phyloP scores from a whole-genome alignment of 352 stramenopile genomes.

The Thraustochytrium aureum region DNA sequence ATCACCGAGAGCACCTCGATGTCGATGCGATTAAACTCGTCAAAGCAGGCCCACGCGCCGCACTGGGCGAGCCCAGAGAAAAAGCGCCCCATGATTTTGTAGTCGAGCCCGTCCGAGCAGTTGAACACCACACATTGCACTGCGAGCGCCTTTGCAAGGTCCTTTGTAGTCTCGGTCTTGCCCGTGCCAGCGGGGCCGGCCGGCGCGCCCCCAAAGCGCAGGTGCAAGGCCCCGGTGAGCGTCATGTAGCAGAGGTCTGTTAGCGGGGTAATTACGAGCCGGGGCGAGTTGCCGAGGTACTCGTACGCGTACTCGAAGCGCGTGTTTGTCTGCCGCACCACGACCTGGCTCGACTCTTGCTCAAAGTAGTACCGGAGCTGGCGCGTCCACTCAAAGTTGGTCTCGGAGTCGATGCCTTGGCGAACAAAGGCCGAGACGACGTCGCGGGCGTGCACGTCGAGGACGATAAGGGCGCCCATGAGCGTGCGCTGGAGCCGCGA shows the following conservation, averaged over 20 bases:
- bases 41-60: constrained; percentile 92
- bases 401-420: constrained; percentile 77
- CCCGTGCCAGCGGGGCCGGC: constrained; percentile 87
- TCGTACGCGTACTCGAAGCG: constrained; percentile 86
- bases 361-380: constrained; percentile 93
- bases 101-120: constrained; percentile 91
- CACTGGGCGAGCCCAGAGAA: constrained; percentile 89
- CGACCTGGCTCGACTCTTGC: constrained; percentile 80
- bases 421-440: constrained; percentile 85
- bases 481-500: constrained; percentile 65
- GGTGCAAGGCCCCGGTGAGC: constrained; percentile 86
- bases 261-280: constrained; percentile 93
- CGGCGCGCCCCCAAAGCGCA: constrained; percentile 83
- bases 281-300: constrained; percentile 93
- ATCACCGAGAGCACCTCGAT: constrained; percentile 94
- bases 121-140: constrained; percentile 95
- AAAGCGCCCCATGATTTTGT: constrained; percentile 95
- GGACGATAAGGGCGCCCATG: constrained; percentile 85
- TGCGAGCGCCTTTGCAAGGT: constrained; percentile 88
- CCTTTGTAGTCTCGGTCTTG: constrained; percentile 90
- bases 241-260: constrained; percentile 97
- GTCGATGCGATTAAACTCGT: constrained; percentile 96
- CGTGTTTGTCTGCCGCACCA: constrained; percentile 61
- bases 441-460: constrained; percentile 93
- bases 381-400: constrained; percentile 93